These are phyloP conservation scores for Penicillium decumbens DNA, from an alignment of 2,329 filamentous ascomycete genomes.

Conservation along the genomic window DNA sequence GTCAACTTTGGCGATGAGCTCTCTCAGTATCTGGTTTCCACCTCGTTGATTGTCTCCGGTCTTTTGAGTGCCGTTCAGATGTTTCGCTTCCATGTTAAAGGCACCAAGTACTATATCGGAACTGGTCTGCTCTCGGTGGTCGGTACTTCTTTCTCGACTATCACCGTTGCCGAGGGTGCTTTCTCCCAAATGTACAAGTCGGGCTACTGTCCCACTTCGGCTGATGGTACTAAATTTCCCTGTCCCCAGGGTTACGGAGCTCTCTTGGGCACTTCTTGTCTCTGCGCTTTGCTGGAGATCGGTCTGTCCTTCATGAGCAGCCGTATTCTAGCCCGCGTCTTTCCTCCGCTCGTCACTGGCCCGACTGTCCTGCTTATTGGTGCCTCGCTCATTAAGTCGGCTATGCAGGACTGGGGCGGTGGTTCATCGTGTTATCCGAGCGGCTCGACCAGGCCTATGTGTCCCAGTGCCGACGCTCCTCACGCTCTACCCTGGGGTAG, in stretches of 20 bases:
- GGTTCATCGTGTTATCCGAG: constrained; percentile 47
- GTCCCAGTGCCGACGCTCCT: constrained; percentile 56
- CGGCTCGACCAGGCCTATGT: constrained; percentile 52
- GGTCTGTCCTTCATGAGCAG: constrained; percentile 61
- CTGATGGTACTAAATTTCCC: constrained; percentile 54
- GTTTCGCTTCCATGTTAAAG: constrained; percentile 59
- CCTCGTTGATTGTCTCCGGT: constrained; percentile 63
- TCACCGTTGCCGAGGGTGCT: constrained; percentile 60
- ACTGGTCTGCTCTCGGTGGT: constrained; percentile 65
- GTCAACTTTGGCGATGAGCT: constrained; percentile 54
- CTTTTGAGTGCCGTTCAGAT: constrained; percentile 64
- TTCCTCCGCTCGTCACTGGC: constrained; percentile 65
- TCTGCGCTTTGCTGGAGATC: constrained; percentile 56
- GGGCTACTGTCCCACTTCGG: constrained; percentile 58
- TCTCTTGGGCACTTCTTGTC: constrained; percentile 53
- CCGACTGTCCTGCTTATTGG: constrained; percentile 65
- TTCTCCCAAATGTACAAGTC: constrained; percentile 60
- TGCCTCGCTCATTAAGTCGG: constrained; percentile 58
- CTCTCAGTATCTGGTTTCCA: constrained; percentile 64
- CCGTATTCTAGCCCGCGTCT: constrained; percentile 56
- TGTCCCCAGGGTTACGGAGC: constrained; percentile 65
- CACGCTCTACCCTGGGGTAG: constrained; percentile 59
- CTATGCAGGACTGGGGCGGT: constrained; percentile 66
- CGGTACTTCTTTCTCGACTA: constrained; percentile 58
- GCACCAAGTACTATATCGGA: constrained; percentile 60